Evolutionary conservation across 306 rosid genomes (phyloP), one percentile per base, ranked within the genome.

Genomic region (Casuarina equisetifolia): DNA sequence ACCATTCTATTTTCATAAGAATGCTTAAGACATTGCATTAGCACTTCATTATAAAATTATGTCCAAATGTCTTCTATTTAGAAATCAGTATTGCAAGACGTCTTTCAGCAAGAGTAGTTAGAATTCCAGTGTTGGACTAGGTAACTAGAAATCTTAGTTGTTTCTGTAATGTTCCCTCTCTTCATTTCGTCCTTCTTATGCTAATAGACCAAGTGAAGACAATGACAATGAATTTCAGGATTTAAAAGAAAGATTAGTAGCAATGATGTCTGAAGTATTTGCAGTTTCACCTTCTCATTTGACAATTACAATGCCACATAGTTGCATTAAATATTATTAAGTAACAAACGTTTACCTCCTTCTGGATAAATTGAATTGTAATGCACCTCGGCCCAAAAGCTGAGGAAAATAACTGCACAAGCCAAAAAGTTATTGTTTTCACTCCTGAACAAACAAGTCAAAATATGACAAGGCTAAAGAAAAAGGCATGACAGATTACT

Each of bases 361-460:
- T 94, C 90, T 0, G 98, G 97, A 87, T 94, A 92, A 50, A 94
- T 94, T 48, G 98, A 86, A 85, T 94, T 94, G 87, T 94, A 94
- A 86, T 94, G 98, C 85, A 94, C 98, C 91, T 94, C 98, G 32
- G 98, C 98, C 98, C 98, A 94, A 84, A 94, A 94, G 93, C 98
- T 94, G 85, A 94, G 83, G 90, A 87, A 94, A 81, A 94, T 90
- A 81, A 94, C 98, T 94, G 98, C 97, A 92, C 38, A 70, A 73
- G 77, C 67, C 76, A 74, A 68, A 74, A 19, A 13, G 25, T 42
- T 10, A 6, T 3, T 66, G 17, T 66, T 66, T 40, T 15, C 0
- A n/a, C 5, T 20, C 20, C 20, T 71, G 13, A 72, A 81, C 59
- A 61, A 66, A 66, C 82, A 77, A 51, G 57, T 8, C 40, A 78